These are phyloP conservation scores for Pisolithus albus DNA, from an alignment of 768 basidiomycete species.

Conservation along the genomic window DNA sequence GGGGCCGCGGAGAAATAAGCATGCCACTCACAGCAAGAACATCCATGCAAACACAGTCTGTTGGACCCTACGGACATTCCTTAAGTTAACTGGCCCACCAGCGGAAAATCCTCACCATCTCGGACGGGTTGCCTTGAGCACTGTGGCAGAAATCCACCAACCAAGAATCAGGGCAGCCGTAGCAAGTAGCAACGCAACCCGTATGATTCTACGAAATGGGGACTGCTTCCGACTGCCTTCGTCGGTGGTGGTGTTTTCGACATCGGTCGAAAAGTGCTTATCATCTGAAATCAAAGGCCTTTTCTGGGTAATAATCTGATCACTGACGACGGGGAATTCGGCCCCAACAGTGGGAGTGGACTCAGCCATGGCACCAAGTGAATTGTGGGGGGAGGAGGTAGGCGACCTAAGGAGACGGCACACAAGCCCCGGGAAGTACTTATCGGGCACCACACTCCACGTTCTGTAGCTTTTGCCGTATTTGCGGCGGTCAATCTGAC, in stretches of 20 bases:
- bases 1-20: neutral
- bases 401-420: neutral
- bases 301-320: slow-evolving; percentile 14
- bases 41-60: slow-evolving; percentile 81
- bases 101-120: slow-evolving; percentile 48
- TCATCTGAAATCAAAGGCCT: slow-evolving; percentile 11
- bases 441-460: neutral
- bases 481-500: no score
- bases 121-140: slow-evolving; percentile 62
- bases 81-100: slow-evolving; percentile 7
- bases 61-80: slow-evolving; percentile 48
- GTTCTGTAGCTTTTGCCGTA: neutral
- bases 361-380: slow-evolving; percentile 12
- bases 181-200: slow-evolving; percentile 43
- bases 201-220: slow-evolving; percentile 18
- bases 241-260: slow-evolving; percentile 7
- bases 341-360: neutral
- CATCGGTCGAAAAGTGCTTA: slow-evolving; percentile 12
- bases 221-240: slow-evolving; percentile 8
- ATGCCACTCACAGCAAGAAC: slow-evolving; percentile 54
- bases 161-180: slow-evolving; percentile 61
- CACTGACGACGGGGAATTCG: neutral
- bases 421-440: neutral
- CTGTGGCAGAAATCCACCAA: slow-evolving; percentile 80
- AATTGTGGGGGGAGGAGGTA: neutral